phyloP scores from a whole-genome alignment of 1,139 yeast species.

The Geotrichum cucujoidarum region DNA sequence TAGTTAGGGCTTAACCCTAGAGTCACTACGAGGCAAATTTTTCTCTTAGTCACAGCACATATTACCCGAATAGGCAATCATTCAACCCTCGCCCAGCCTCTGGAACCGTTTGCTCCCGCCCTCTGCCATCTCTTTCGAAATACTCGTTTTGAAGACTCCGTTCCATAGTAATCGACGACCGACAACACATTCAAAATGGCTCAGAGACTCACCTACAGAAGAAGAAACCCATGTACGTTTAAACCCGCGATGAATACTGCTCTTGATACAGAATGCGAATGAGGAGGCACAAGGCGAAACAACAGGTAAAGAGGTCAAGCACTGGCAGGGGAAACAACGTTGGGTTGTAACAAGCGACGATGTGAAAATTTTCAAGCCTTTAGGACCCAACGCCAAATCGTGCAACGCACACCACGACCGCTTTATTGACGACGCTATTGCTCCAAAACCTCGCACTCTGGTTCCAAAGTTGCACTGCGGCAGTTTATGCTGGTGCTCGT shows the following conservation, averaged over 20 bases:
- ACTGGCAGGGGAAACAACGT: no score
- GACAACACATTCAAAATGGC: conserved; percentile 17
- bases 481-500: no score
- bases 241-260: neutral
- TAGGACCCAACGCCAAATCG: no score
- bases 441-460: no score
- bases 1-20: conserved; percentile 7
- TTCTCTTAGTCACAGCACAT: no score
- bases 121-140: conserved; percentile 2
- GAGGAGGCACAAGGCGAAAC: conserved; percentile 98
- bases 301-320: no score
- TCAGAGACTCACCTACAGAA: conserved; percentile 22
- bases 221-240: conserved; percentile 22
- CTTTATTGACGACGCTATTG: no score
- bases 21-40: neutral
- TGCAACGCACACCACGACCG: no score
- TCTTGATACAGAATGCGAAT: conserved; percentile 84
- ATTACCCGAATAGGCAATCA: conserved; percentile 2
- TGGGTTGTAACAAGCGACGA: no score
- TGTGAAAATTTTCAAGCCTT: no score
- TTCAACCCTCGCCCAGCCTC: conserved; percentile 4
- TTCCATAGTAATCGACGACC: conserved; percentile 16
- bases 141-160: conserved; percentile 16
- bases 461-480: no score
- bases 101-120: conserved; percentile 12